Evolutionary conservation across 164 flowering plant genomes (phyloP).

Genomic region (grape (Vitis vinifera)): DNA sequence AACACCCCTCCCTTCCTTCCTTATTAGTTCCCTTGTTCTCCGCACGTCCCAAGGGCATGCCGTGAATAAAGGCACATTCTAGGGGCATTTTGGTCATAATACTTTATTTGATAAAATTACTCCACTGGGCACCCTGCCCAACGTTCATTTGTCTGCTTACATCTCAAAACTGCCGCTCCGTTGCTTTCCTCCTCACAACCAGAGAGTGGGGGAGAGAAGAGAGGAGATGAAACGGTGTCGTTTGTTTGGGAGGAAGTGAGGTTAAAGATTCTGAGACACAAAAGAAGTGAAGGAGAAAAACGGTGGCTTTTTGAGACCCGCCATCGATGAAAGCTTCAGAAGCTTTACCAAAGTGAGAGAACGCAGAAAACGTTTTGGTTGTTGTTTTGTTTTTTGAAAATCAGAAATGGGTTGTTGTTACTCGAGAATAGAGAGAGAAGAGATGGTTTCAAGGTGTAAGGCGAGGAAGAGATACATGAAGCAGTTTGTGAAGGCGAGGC

Average conservation of each 20-base stretch:
- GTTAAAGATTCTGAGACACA: not conserved
- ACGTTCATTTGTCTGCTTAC: conserved; percentile 16
- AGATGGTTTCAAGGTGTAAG: conserved; percentile 77
- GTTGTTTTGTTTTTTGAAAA: not conserved
- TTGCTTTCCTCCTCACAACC: not conserved
- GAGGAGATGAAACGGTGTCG: too few relatives aligned
- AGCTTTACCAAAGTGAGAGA: not conserved
- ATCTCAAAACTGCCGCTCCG: conserved; percentile 6
- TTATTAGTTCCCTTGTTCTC: too few relatives aligned
- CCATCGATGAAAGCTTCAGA: conserved; percentile 8
- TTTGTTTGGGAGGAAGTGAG: not conserved
- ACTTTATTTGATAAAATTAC: conserved; percentile 14
- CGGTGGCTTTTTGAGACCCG: not conserved
- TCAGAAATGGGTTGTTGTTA: conserved; percentile 72
- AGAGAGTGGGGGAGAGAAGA: not conserved
- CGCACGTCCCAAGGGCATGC: not conserved
- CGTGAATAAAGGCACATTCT: not conserved
- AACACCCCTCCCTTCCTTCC: conserved; percentile 1
- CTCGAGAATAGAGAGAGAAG: conserved; percentile 72
- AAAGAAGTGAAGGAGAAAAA: not conserved
- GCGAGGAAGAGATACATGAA: conserved; percentile 88
- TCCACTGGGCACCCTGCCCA: conserved; percentile 34
- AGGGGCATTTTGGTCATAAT: conserved; percentile 19
- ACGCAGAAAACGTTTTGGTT: not conserved
- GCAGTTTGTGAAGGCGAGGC: conserved; percentile 75